Conservation (phyloP, 2,329 filamentous ascomycete genomes). For the Aspergillus ruber region DNA sequence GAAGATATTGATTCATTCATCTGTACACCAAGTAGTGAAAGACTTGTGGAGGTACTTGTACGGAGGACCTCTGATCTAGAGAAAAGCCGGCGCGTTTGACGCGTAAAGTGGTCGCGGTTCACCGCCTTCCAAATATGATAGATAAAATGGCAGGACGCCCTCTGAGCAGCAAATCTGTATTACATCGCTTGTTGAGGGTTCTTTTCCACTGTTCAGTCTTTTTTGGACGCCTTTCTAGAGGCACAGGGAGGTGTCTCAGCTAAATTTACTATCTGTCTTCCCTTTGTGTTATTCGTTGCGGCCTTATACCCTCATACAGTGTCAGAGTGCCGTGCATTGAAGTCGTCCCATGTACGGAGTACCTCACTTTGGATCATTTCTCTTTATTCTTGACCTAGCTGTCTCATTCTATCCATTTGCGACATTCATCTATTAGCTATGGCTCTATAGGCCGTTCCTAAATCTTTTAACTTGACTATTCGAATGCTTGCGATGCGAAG, state of each 20-base stretch:
- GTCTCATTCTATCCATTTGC: background rate
- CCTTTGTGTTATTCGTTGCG: background rate
- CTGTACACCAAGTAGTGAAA: background rate
- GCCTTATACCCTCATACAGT: background rate
- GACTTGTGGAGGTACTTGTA: background rate
- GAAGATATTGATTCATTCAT: background rate
- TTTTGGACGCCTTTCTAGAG: background rate
- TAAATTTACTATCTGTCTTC: background rate
- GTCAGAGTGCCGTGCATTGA: background rate
- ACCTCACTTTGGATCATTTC: background rate
- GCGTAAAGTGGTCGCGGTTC: constrained; percentile 17
- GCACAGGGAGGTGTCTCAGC: background rate
- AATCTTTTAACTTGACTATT: background rate
- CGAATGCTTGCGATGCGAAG: background rate
- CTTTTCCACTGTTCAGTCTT: background rate
- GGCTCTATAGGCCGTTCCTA: constrained; percentile 7
- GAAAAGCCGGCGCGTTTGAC: constrained; percentile 10
- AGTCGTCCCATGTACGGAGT: background rate
- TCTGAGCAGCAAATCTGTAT: background rate
- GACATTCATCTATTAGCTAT: constrained; percentile 5
- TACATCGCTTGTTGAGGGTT: background rate
- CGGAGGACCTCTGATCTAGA: background rate
- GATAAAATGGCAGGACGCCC: background rate
- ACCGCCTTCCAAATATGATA: constrained; percentile 14
- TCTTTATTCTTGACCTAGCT: background rate